phyloP scores from a whole-genome alignment of 139 green algal species.

The Monoraphidium neglectum region DNA sequence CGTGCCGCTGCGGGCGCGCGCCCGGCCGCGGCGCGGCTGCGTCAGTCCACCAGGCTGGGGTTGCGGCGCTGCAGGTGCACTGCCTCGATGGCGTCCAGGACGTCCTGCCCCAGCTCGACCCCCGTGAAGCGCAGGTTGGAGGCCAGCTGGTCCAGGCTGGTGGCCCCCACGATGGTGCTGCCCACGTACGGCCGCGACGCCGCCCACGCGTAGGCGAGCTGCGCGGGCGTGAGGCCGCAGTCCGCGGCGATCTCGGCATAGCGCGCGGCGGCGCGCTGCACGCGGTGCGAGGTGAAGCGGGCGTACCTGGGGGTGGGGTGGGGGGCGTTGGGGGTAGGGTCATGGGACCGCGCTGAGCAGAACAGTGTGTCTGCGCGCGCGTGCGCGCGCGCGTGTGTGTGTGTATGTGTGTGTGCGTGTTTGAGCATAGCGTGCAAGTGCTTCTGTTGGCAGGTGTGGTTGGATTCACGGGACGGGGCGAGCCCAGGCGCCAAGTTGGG shows the following conservation, averaged over 20 bases:
- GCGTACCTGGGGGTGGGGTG: slow-evolving; percentile 14
- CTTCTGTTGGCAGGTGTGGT: no score
- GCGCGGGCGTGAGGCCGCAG: slow-evolving; percentile 43
- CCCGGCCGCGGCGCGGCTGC: no score
- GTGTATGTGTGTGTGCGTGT: no score
- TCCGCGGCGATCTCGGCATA: slow-evolving; percentile 65
- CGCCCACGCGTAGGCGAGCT: slow-evolving; percentile 60
- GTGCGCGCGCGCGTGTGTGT: no score
- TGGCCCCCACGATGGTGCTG: slow-evolving; percentile 53
- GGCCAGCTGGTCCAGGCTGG: slow-evolving; percentile 53
- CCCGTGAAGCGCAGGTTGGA: slow-evolving; percentile 48
- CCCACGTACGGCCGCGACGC: slow-evolving; percentile 39
- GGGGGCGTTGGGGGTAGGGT: no score
- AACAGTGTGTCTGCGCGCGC: no score
- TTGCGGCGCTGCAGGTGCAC: slow-evolving; percentile 60
- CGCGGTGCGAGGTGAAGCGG: slow-evolving; percentile 22
- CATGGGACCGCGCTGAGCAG: no score
- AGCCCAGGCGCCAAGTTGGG: no score
- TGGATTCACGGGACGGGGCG: no score
- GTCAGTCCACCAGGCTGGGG: slow-evolving; percentile 58
- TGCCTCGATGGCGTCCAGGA: slow-evolving; percentile 49
- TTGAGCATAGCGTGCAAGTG: no score
- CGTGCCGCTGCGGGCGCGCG: no score
- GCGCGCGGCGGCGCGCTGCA: slow-evolving; percentile 32
- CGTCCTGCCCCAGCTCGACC: slow-evolving; percentile 32